Base-by-base conservation (phyloP, 768 basidiomycete species). In the Leccinellum luteum region DNA sequence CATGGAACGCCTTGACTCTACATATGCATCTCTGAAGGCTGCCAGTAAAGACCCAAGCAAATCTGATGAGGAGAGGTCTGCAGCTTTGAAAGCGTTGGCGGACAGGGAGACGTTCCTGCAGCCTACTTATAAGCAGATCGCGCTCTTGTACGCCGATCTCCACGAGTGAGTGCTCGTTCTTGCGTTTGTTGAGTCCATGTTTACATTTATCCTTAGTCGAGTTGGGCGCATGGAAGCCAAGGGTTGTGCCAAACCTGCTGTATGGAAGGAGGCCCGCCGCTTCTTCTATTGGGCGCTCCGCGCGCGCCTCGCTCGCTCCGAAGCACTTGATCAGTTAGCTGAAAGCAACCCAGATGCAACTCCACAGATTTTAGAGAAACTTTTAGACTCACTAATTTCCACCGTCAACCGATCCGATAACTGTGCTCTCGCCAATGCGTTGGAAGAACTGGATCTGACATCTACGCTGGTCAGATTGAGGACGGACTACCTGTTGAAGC, bases 151-250 rank as follows among this genome's bases (percentile, higher is more conserved):
- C 68, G 95, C 94, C 31, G 97, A 99, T 74, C 86, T 97, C 60
- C 97, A 96, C 68, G 94, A 97, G 92, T 94, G 73, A 69, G 92
- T 79, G 13, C 28, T n/a, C 43, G 44, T 32, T 55, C 23, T 38
- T n/a, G 31, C 6, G 31, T 54, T 44, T 55, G 31, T 50, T 27
- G 27, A 13, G 52, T 48, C 19, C 59, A 43, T 47, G 8, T 31
- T 59, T 32, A 61, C 32, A 55, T 38, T 41, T 60, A n/a, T 44
- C 55, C 57, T 56, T 67, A 96, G 94, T 74, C 92, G 95, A 49
- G 82, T 85, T 47, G 94, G 94, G 49, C 92, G 95, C 48, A 96
- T 97, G 94, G 92, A 97, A 75, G 95, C 95, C 27, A 98, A 98
- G 76, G 94, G 92, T 17, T 95, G 95, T 63, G 95, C 95, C 8